Conservation (phyloP, 495 filamentous ascomycete genomes). For the Sabuloglossum arenarium region DNA sequence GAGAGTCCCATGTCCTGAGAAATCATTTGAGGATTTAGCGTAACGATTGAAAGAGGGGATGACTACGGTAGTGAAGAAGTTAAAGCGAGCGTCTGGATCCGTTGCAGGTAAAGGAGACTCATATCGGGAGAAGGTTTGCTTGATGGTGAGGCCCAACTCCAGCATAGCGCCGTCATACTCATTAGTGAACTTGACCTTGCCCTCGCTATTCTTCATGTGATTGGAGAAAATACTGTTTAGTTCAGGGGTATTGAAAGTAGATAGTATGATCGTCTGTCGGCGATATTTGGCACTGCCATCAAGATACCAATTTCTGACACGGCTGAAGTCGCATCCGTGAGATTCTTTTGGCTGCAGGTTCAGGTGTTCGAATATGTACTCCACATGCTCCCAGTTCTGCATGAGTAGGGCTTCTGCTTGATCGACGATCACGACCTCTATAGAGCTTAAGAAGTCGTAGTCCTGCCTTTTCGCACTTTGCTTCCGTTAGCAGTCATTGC, state of each 20-base stretch:
- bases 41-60: conserved; percentile 50
- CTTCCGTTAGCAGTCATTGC: conserved; percentile 23
- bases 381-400: conserved; percentile 97
- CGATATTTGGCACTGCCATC: conserved; percentile 61
- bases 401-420: conserved; percentile 85
- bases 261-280: conserved; percentile 64
- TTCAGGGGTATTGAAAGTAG: conserved; percentile 73
- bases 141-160: conserved; percentile 39
- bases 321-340: conserved; percentile 84
- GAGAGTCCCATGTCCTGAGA: conserved; percentile 37
- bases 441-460: conserved; percentile 77
- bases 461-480: conserved; percentile 49
- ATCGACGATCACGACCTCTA: conserved; percentile 77
- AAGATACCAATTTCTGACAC: conserved; percentile 80
- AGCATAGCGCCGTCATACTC: conserved; percentile 46
- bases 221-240: conserved; percentile 57
- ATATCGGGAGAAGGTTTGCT: conserved; percentile 84
- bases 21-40: conserved; percentile 15
- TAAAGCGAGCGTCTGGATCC: conserved; percentile 82
- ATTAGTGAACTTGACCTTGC: conserved; percentile 48
- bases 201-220: conserved; percentile 61
- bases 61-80: conserved; percentile 64
- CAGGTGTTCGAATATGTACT: conserved; percentile 74
- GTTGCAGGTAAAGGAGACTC: conserved; percentile 39
- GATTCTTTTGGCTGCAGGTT: conserved; percentile 78